Conservation (phyloP, 352 stramenopile species). For the Phytophthora rubi region DNA sequence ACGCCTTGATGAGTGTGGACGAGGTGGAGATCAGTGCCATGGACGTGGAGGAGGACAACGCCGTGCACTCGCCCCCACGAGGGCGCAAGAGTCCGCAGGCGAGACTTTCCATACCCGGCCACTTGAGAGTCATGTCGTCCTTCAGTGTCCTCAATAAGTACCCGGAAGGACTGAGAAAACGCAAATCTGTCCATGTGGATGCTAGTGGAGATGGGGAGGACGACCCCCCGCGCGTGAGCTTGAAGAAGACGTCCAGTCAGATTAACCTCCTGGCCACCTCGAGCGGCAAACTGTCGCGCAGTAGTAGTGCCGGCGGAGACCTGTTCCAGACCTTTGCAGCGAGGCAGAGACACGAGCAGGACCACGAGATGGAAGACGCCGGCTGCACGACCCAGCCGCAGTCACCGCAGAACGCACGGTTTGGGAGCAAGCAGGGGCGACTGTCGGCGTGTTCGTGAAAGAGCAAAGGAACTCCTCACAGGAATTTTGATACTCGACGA, state of each 20-base stretch:
- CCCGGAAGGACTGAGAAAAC: constrained; percentile 76
- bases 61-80: constrained; percentile 20
- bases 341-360: constrained; percentile 33
- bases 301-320: constrained; percentile 29
- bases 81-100: constrained; percentile 32
- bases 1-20: constrained; percentile 58
- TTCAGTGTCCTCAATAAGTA: constrained; percentile 71
- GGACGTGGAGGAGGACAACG: constrained; percentile 37
- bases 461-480: constrained; percentile 15
- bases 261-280: constrained; percentile 55
- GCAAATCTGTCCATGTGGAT: constrained; percentile 77
- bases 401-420: constrained; percentile 35
- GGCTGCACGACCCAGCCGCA: constrained; percentile 34
- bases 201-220: constrained; percentile 27
- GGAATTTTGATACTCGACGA: constrained; percentile 11
- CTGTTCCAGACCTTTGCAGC: constrained; percentile 40
- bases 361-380: constrained; percentile 62
- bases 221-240: constrained; percentile 25
- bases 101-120: constrained; percentile 60
- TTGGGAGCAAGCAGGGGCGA: constrained; percentile 37
- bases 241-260: constrained; percentile 81
- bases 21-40: constrained; percentile 63
- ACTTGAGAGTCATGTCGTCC: constrained; percentile 57
- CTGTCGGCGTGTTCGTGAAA: constrained; percentile 45
- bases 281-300: constrained; percentile 30